Conservation (phyloP, 1,139 yeast genomes). For the Pichia sp. region DNA sequence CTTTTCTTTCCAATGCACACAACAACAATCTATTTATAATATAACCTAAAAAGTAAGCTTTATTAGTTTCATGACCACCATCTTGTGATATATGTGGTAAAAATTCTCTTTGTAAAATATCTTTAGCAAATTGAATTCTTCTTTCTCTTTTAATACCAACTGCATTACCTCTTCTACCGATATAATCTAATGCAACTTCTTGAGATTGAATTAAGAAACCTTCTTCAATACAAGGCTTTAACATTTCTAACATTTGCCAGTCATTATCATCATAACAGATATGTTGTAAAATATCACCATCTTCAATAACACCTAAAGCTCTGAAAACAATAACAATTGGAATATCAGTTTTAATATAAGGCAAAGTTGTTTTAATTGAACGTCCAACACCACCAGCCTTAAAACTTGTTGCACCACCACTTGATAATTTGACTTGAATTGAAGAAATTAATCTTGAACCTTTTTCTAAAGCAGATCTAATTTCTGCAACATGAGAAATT, state of each 20-base stretch:
- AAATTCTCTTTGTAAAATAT: slow-evolving; percentile 90
- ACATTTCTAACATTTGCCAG: slow-evolving; percentile 99
- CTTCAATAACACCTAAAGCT: slow-evolving; percentile 97
- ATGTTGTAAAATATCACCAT: slow-evolving; percentile 96
- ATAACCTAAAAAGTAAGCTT: slow-evolving; percentile 94
- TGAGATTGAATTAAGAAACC: slow-evolving; percentile 97
- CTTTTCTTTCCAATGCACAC: slow-evolving; percentile 95
- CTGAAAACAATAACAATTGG: slow-evolving; percentile 95
- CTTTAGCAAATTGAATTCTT: slow-evolving; percentile 97
- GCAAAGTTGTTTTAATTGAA: slow-evolving; percentile 91
- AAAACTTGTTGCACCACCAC: slow-evolving; percentile 44
- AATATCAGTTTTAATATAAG: slow-evolving; percentile 92
- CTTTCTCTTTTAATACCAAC: slow-evolving; percentile 94
- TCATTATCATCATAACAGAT: slow-evolving; percentile 96
- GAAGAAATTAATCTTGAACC: slow-evolving; percentile 93
- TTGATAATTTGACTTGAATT: slow-evolving; percentile 76
- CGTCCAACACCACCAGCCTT: slow-evolving; percentile 48
- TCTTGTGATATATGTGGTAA: slow-evolving; percentile 96
- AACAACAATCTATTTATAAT: slow-evolving; percentile 92
- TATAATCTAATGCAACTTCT: slow-evolving; percentile 94
- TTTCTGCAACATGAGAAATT: slow-evolving; percentile 92
- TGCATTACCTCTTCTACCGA: slow-evolving; percentile 94
- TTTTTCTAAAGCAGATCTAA: slow-evolving; percentile 92
- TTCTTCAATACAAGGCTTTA: slow-evolving; percentile 98
- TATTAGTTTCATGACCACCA: slow-evolving; percentile 94